phyloP scores from a whole-genome alignment of 768 basidiomycete species.

The Mycena pura region DNA sequence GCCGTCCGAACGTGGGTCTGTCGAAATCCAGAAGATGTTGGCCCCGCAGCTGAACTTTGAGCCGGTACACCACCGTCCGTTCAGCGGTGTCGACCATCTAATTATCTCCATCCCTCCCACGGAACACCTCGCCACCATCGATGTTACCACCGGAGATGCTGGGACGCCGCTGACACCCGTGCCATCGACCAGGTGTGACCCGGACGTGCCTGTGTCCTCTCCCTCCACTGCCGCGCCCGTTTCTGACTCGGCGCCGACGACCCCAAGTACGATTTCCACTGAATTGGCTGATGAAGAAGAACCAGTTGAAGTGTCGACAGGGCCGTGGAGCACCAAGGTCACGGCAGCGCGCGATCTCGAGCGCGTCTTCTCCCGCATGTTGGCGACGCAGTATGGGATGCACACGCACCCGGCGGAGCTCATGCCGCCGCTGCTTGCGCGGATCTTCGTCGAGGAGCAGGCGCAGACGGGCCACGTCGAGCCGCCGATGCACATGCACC shows the following conservation, averaged over 20 bases:
- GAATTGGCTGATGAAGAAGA: no score
- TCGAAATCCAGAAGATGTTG: slow-evolving; percentile 13
- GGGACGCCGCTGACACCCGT: slow-evolving; percentile 13
- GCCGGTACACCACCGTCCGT: slow-evolving; percentile 8
- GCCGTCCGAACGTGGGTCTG: slow-evolving; percentile 21
- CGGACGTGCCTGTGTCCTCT: neutral
- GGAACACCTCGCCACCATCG: slow-evolving; percentile 10
- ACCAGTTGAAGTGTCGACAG: no score
- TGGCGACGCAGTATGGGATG: slow-evolving; percentile 42
- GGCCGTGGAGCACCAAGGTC: slow-evolving; percentile 14
- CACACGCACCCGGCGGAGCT: slow-evolving; percentile 40
- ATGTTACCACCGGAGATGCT: slow-evolving; percentile 5
- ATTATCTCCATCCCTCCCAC: slow-evolving; percentile 23
- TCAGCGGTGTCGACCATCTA: slow-evolving; percentile 26
- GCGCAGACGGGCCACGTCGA: neutral
- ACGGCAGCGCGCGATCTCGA: slow-evolving; percentile 38
- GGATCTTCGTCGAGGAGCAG: slow-evolving; percentile 3
- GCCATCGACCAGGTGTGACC: neutral
- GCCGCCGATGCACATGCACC: slow-evolving; percentile 8
- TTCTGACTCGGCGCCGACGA: slow-evolving; percentile 26
- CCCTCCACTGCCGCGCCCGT: slow-evolving; percentile 24
- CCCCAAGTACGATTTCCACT: slow-evolving; percentile 35
- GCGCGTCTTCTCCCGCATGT: slow-evolving; percentile 49
- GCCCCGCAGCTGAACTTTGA: slow-evolving; percentile 16
- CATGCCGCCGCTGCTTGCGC: slow-evolving; percentile 32